phyloP scores from a whole-genome alignment of 1,284 basidiomycete species.

The Rhodotorula sp. region DNA sequence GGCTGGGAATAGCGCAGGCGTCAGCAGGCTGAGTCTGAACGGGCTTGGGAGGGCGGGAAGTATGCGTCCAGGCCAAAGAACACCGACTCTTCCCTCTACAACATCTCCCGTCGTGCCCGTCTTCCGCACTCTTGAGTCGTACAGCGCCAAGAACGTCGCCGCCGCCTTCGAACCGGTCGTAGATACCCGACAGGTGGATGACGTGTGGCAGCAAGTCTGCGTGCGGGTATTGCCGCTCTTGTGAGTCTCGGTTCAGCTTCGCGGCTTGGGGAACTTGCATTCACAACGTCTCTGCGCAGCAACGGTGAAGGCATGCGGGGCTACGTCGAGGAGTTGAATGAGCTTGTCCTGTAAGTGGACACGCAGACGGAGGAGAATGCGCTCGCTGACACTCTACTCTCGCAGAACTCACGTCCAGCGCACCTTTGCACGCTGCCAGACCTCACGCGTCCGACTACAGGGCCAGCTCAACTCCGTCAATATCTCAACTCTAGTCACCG shows the following conservation, averaged over 20 bases:
- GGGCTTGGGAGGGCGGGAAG: neutral
- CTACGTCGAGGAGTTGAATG: constrained; percentile 88
- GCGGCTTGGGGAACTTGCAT: no score
- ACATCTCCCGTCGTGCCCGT: neutral
- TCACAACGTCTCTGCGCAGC: constrained; percentile 27
- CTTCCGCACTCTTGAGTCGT: constrained; percentile 21
- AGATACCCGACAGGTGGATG: constrained; percentile 21
- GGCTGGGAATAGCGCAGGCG: neutral
- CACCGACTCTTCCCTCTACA: neutral
- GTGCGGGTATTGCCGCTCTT: constrained; percentile 37
- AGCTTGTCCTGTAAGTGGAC: constrained; percentile 58
- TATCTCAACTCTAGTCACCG: constrained; percentile 47
- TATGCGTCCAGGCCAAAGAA: neutral
- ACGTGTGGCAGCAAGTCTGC: constrained; percentile 40
- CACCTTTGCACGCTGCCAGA: constrained; percentile 47
- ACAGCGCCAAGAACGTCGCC: constrained; percentile 30
- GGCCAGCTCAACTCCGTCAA: constrained; percentile 14
- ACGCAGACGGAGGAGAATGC: neutral
- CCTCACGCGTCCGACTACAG: constrained; percentile 43
- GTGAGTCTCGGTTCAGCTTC: constrained; percentile 14
- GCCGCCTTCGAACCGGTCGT: constrained; percentile 29
- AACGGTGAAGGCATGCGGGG: constrained; percentile 84
- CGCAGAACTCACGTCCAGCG: constrained; percentile 62
- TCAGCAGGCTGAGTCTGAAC: neutral
- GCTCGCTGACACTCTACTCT: constrained; percentile 12